Percentiles rank a stretch among this genome's conserved stretches.
These are phyloP conservation scores for Ramularia collo-cygni DNA, from an alignment of 2,329 filamentous ascomycete genomes.

Conservation along the genomic window DNA sequence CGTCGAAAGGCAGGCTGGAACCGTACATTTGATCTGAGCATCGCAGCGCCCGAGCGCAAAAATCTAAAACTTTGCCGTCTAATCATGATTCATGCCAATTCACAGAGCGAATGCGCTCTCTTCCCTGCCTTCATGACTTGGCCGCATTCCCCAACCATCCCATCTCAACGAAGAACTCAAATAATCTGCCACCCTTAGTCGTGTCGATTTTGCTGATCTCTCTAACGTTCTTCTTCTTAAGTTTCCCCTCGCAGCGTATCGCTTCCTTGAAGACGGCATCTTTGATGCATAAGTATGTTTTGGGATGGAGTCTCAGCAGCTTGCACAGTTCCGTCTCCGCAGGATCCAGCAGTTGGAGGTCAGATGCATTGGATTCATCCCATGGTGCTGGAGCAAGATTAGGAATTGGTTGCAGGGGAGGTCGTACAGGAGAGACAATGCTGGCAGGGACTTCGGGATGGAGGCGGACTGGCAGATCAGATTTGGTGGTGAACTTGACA, in stretches of 20 bases:
- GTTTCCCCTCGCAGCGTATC: constrained; percentile 73
- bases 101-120: too few species aligned
- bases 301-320: constrained; percentile 76
- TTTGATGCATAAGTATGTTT: constrained; percentile 92
- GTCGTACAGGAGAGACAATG: constrained; percentile 23
- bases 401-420: constrained; percentile 26
- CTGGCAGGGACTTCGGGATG: constrained; percentile 20
- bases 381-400: constrained; percentile 60
- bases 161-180: constrained; percentile 88
- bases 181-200: constrained; percentile 77
- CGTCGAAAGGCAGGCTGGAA: too few species aligned
- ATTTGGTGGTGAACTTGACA: constrained; percentile 26
- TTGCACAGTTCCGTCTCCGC: constrained; percentile 86
- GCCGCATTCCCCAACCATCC: constrained; percentile 67
- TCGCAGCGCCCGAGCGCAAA: too few species aligned
- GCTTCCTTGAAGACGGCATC: constrained; percentile 87
- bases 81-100: too few species aligned
- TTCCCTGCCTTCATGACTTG: constrained; percentile 40
- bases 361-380: constrained; percentile 68
- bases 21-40: too few species aligned
- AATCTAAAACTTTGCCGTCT: too few species aligned
- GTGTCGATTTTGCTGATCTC: constrained; percentile 79
- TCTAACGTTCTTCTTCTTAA: constrained; percentile 92
- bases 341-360: constrained; percentile 75
- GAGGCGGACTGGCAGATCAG: constrained; percentile 27